Percentiles rank a stretch among this genome's conserved stretches.
Conservation (phyloP, 371 early-diverging fungal species). For the Dichotomocladium elegans region DNA sequence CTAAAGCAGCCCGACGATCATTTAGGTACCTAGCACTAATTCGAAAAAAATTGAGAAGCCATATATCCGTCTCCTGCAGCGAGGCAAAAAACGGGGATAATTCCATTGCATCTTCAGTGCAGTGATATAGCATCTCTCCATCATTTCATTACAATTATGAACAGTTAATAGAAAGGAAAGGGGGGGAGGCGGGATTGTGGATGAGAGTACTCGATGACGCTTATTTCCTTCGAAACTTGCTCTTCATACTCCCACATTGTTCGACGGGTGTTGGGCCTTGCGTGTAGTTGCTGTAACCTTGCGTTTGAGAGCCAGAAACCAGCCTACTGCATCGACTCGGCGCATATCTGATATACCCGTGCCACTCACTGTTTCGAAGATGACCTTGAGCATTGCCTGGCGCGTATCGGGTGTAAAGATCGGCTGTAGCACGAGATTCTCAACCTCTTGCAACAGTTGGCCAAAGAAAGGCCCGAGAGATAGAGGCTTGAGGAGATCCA, state of each 20-base stretch:
- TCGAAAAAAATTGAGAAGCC: too few species aligned
- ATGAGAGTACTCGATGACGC: too few species aligned
- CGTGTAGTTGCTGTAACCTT: conserved; percentile 10
- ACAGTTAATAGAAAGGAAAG: neutral
- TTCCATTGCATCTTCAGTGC: too few species aligned
- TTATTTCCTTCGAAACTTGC: too few species aligned
- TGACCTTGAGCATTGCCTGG: conserved; percentile 32
- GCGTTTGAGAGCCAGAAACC: conserved; percentile 42
- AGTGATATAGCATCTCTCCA: too few species aligned
- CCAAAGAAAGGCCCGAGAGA: conserved; percentile 48
- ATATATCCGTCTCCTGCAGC: too few species aligned
- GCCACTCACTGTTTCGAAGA: conserved; percentile 47
- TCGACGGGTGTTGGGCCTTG: neutral
- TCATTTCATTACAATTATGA: too few species aligned
- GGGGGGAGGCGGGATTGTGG: neutral
- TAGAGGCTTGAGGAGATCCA: conserved; percentile 43
- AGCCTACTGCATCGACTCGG: conserved; percentile 43
- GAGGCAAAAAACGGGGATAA: too few species aligned
- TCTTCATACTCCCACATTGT: neutral
- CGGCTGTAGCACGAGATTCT: conserved; percentile 16
- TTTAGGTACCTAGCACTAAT: too few species aligned
- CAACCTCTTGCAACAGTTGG: conserved; percentile 19
- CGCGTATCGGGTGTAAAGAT: conserved; percentile 18
- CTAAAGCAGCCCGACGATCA: too few species aligned
- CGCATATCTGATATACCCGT: conserved; percentile 49